phyloP scores from a whole-genome alignment of 2,329 filamentous ascomycete genomes.

The Colletotrichum sp. region DNA sequence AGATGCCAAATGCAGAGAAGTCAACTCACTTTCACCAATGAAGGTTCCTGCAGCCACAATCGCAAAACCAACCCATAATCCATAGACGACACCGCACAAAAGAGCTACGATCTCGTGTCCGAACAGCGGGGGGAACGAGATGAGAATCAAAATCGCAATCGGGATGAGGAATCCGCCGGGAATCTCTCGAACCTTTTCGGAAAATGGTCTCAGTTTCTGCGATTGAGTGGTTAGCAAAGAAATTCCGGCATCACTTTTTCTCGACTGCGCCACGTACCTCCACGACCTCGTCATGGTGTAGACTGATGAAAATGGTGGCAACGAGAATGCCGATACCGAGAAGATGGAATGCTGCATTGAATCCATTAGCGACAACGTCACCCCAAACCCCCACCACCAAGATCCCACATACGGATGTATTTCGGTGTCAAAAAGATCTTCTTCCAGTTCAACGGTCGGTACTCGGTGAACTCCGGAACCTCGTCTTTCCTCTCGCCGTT shows the following conservation, averaged over 20 bases:
- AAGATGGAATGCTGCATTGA: constrained; percentile 27
- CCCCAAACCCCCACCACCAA: not conserved
- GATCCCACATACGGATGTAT: constrained; percentile 29
- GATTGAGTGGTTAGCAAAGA: not conserved
- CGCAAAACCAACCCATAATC: constrained; percentile 44
- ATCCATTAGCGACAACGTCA: not conserved
- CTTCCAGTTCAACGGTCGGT: constrained; percentile 38
- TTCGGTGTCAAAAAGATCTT: constrained; percentile 35
- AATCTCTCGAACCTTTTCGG: constrained; percentile 39
- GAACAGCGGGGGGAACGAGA: constrained; percentile 47
- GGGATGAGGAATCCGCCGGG: constrained; percentile 45
- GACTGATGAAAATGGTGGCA: constrained; percentile 35
- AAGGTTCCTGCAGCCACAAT: constrained; percentile 46
- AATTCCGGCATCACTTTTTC: rapidly evolving
- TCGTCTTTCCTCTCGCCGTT: not conserved
- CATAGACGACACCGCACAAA: constrained; percentile 45
- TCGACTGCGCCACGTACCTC: constrained; percentile 21
- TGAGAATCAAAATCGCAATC: constrained; percentile 40
- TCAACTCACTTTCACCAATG: constrained; percentile 34
- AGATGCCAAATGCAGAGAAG: too few species aligned
- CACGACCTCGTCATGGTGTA: constrained; percentile 44
- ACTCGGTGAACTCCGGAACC: constrained; percentile 32
- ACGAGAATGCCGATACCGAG: constrained; percentile 32
- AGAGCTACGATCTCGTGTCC: constrained; percentile 47
- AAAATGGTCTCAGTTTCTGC: constrained; percentile 36